phyloP scores from a whole-genome alignment of 495 filamentous ascomycete genomes.

The Oidiodendron maius region DNA sequence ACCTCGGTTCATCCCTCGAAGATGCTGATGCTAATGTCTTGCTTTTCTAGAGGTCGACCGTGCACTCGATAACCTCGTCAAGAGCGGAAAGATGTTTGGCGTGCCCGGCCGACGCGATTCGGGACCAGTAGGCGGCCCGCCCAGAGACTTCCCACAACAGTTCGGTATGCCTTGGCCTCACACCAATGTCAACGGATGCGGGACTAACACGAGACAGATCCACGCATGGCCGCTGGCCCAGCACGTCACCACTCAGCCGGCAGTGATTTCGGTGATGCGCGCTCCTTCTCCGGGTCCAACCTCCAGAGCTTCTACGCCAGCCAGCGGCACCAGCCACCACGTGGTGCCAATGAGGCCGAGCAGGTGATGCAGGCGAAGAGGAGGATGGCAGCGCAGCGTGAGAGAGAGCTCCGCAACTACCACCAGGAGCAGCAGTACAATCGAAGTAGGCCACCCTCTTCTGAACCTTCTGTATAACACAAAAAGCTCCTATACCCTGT shows the following conservation, averaged over 20 bases:
- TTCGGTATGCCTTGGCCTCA: constrained; percentile 32
- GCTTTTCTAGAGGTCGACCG: constrained; percentile 86
- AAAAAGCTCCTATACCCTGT: constrained; percentile 40
- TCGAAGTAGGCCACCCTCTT: constrained; percentile 77
- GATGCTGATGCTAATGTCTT: constrained; percentile 11
- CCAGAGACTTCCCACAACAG: neutral
- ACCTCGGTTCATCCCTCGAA: neutral
- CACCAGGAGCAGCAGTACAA: constrained; percentile 99
- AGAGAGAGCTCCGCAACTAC: constrained; percentile 98
- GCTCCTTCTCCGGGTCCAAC: constrained; percentile 69
- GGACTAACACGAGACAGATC: too few relatives aligned
- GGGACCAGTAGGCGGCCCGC: constrained; percentile 57
- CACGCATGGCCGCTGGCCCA: constrained; percentile 58
- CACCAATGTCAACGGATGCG: neutral
- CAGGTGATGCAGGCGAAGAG: constrained; percentile 98
- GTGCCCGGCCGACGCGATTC: constrained; percentile 77
- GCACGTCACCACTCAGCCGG: constrained; percentile 69
- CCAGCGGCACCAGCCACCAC: constrained; percentile 80
- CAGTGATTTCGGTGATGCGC: constrained; percentile 70
- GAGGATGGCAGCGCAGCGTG: constrained; percentile 96
- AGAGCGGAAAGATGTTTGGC: constrained; percentile 89
- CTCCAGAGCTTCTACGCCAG: constrained; percentile 89
- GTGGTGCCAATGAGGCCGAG: constrained; percentile 81
- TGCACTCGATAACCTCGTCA: constrained; percentile 89
- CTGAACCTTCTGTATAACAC: constrained; percentile 56